Evolutionary conservation across 2,329 filamentous ascomycete species (phyloP), one percentile per base, ranked within the genome.

Genomic region (Trichophyton rubrum): DNA sequence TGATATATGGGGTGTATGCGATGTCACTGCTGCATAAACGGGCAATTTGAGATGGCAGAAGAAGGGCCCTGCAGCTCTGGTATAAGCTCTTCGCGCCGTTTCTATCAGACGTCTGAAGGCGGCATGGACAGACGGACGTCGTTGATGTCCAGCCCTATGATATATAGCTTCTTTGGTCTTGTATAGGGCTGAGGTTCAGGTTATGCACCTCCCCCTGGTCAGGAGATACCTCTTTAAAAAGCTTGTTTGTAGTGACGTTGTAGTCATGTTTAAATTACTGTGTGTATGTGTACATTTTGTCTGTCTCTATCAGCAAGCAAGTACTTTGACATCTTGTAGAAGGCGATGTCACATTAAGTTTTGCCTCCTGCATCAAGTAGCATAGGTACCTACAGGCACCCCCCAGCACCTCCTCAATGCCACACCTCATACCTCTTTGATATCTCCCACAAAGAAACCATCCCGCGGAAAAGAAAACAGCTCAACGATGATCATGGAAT

Each of bases 161-260:
- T 22, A 55, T 15, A 27, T n/a, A 20, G 30, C 15, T 35, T 13
- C n/a, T 33, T 55, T 38, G 33, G 9, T 7, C 51, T 33, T 27
- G 22, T 20, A 24, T 33, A 55, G 51, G 51, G 27, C 27, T 55
- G 51, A 38, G 51, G 30, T 55, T 35, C 27, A n/a, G 17, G 27
- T 33, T 51, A 20, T 55, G 27, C 27, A 20, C 15, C 8, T 5
- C 3, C 27, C 51, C 51, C 51, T 38, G 51, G 15, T 9, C 8
- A 17, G 51, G 51, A 35, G 24, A 55, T 55, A 55, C 51, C 51
- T 55, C 27, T 55, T 38, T 24, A 55, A 55, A 38, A 55, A 55
- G 51, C 51, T 55, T 55, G 51, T 55, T 55, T 55, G 15, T 20
- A 55, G 51, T 55, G 27, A 55, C 27, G 33, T 30, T 35, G 15